Evolutionary conservation across 23 red algal genomes (phyloP).

Genomic region (Pyropia haitanensis): DNA sequence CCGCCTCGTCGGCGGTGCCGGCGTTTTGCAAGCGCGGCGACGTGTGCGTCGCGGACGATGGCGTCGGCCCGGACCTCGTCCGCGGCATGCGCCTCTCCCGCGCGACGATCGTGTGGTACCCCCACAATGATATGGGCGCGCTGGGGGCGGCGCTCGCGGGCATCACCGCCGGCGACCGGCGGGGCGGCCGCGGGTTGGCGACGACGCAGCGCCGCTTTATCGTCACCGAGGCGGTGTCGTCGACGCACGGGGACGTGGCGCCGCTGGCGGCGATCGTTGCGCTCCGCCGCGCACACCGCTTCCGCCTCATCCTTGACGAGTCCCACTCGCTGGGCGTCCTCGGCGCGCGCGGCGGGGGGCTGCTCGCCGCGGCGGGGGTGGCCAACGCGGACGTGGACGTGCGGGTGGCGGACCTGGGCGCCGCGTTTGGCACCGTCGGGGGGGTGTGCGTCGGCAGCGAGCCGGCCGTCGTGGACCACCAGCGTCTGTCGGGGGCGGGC

Average conservation of each 20-base stretch:
- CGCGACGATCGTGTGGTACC: conserved; percentile 50
- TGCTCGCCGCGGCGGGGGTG: conserved; percentile 54
- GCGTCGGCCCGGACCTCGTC: conserved; percentile 41
- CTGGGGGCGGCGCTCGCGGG: conserved; percentile 31
- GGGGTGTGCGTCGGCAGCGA: conserved; percentile 73
- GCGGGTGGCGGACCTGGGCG: conserved; percentile 56
- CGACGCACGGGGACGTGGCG: conserved; percentile 51
- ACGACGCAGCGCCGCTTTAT: conserved; percentile 76
- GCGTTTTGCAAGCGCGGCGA: conserved; percentile 95
- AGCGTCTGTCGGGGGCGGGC: conserved; percentile 87
- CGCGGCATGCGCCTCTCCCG: conserved; percentile 60
- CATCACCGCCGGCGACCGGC: conserved; percentile 19
- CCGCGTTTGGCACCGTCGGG: conserved; percentile 80
- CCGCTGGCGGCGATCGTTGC: conserved; percentile 59
- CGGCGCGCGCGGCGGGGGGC: conserved; percentile 63
- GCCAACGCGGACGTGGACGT: conserved; percentile 55
- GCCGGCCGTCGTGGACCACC: conserved; percentile 66
- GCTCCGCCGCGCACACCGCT: conserved; percentile 50
- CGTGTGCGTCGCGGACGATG: conserved; percentile 65
- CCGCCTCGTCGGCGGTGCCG: conserved; percentile 55
- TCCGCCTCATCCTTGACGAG: conserved; percentile 90
- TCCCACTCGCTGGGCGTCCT: conserved; percentile 78
- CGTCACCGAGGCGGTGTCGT: conserved; percentile 76
- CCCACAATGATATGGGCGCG: conserved; percentile 58
- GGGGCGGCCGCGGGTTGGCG: not conserved